phyloP scores from a whole-genome alignment of 768 basidiomycete genomes.

The Boletus rex-veris region DNA sequence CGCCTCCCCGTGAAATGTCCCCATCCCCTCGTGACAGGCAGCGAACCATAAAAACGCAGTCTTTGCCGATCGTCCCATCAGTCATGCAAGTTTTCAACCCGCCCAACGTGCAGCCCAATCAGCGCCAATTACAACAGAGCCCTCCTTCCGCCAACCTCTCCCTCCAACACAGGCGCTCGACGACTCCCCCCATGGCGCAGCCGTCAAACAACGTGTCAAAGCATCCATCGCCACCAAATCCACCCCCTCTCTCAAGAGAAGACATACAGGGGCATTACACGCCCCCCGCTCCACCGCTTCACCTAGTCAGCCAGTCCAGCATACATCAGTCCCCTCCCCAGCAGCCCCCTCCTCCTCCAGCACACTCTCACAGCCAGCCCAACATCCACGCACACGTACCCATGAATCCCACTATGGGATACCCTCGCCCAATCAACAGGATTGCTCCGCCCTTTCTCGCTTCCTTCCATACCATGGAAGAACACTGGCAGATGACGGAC shows the following conservation, averaged over 20 bases:
- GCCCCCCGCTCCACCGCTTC: slow-evolving; percentile 39
- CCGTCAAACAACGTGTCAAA: slow-evolving; percentile 33
- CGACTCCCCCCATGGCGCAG: slow-evolving; percentile 34
- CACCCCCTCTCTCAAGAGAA: slow-evolving; percentile 7
- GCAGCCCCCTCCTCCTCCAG: slow-evolving; percentile 32
- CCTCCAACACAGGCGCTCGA: slow-evolving; percentile 33
- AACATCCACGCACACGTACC: slow-evolving; percentile 21
- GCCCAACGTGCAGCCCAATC: slow-evolving; percentile 32
- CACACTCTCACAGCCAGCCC: slow-evolving; percentile 27
- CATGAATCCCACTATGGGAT: slow-evolving; percentile 41
- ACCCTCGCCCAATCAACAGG: slow-evolving; percentile 64
- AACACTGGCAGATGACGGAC: slow-evolving; percentile 64
- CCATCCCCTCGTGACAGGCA: slow-evolving; percentile 47
- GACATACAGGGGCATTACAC: slow-evolving; percentile 40
- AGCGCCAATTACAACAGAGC: slow-evolving; percentile 37
- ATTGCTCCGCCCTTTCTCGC: slow-evolving; percentile 52
- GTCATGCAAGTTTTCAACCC: slow-evolving; percentile 49
- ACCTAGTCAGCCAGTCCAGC: slow-evolving; percentile 30
- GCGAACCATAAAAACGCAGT: slow-evolving; percentile 54
- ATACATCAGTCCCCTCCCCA: slow-evolving; percentile 35
- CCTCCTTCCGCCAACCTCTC: slow-evolving; percentile 33
- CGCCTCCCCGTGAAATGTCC: slow-evolving; percentile 40
- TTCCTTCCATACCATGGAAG: slow-evolving; percentile 52
- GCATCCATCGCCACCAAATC: slow-evolving; percentile 24
- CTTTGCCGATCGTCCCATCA: slow-evolving; percentile 59